These are phyloP conservation scores for Ormosia semicastrata DNA, from an alignment of 306 rosid species.

Conservation along the genomic window DNA sequence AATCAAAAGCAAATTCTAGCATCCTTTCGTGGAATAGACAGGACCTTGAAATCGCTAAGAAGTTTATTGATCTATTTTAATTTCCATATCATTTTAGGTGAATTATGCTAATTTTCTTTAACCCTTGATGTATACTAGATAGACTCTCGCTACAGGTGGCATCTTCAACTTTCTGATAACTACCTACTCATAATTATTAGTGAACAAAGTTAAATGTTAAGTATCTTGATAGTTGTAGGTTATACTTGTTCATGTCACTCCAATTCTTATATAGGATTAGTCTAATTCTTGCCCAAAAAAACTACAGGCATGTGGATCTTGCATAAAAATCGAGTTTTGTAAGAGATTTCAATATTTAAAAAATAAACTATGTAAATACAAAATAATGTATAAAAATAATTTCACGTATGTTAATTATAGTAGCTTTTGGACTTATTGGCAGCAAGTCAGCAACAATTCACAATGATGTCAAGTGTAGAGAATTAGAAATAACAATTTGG, in stretches of 20 bases:
- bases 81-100: background rate
- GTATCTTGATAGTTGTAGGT: no score
- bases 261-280: background rate
- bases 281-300: background rate
- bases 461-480: conserved; percentile 11
- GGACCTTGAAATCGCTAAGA: background rate
- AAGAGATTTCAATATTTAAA: background rate
- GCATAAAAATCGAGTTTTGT: background rate
- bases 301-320: background rate
- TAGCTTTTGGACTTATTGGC: conserved; percentile 8
- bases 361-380: background rate
- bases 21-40: conserved; percentile 19
- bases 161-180: background rate
- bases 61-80: background rate
- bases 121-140: background rate
- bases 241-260: background rate
- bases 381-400: background rate
- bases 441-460: background rate
- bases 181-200: no score
- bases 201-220: no score
- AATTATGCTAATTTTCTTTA: background rate
- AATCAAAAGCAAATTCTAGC: background rate
- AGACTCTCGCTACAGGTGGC: background rate
- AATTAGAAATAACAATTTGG: background rate
- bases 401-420: background rate